These are phyloP conservation scores for Nicotiana tabacum DNA, from an alignment of 257 asterid species.

Conservation along the genomic window DNA sequence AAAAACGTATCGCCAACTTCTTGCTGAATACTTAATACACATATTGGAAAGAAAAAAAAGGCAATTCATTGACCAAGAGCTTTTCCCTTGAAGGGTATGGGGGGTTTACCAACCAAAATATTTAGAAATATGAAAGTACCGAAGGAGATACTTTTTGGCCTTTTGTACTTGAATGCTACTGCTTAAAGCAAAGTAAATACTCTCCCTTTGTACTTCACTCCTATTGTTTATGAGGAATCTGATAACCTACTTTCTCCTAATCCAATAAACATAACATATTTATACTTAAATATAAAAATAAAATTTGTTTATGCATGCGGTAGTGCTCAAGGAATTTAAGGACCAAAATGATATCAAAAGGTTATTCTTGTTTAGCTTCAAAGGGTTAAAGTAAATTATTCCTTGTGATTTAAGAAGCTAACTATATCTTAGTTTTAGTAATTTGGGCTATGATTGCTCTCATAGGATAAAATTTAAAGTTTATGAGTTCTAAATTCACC, in stretches of 20 bases:
- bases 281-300: not conserved
- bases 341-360: not conserved
- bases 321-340: not conserved
- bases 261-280: not conserved
- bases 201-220: not conserved
- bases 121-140: not conserved
- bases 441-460: too few species aligned
- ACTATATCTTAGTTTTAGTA: too few species aligned
- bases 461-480: too few species aligned
- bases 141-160: not conserved
- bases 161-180: not conserved
- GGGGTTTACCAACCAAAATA: not conserved
- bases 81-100: not conserved
- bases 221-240: not conserved
- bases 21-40: too few species aligned
- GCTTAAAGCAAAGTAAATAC: not conserved
- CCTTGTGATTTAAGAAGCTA: not conserved
- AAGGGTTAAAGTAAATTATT: not conserved
- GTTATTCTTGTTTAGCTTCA: not conserved
- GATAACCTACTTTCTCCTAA: constrained; percentile 9
- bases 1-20: too few species aligned
- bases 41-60: too few species aligned
- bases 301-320: not conserved
- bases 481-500: too few species aligned
- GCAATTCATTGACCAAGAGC: too few species aligned